Conservation (phyloP, 1,139 yeast species). For the Saccharomyces hybrid region DNA sequence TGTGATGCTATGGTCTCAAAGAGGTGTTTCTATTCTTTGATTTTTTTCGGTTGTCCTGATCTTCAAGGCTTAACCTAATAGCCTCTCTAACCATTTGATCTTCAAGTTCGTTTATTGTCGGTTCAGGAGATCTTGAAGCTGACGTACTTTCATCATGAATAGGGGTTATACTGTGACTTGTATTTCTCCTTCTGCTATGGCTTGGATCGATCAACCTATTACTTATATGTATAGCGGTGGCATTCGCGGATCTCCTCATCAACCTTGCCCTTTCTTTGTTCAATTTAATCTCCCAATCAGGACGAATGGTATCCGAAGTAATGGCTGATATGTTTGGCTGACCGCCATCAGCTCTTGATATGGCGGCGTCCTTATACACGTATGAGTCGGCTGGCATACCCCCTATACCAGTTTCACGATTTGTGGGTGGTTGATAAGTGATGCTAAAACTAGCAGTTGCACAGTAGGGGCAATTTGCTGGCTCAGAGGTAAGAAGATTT, state of each 20-base stretch:
- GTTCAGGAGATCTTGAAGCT: conserved; percentile 8
- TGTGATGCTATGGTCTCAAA: neutral
- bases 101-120: conserved; percentile 45
- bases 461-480: conserved; percentile 91
- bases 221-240: conserved; percentile 81
- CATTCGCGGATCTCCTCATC: conserved; percentile 87
- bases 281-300: conserved; percentile 83
- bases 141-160: conserved; percentile 12
- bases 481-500: conserved; percentile 68
- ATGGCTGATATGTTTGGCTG: conserved; percentile 27
- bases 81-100: conserved; percentile 84
- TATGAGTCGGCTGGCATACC: conserved; percentile 14
- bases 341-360: neutral
- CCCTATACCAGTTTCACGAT: conserved; percentile 47
- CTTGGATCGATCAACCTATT: conserved; percentile 49
- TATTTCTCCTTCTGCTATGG: conserved; percentile 14
- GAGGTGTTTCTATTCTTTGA: neutral
- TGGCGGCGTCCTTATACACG: neutral
- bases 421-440: conserved; percentile 59
- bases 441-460: conserved; percentile 84
- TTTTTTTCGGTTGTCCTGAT: conserved; percentile 35
- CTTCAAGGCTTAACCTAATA: conserved; percentile 60
- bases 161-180: conserved; percentile 17
- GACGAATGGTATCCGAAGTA: conserved; percentile 74
- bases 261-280: conserved; percentile 64